Conservation (phyloP, 768 basidiomycete genomes). For the Suillus ampliporus region DNA sequence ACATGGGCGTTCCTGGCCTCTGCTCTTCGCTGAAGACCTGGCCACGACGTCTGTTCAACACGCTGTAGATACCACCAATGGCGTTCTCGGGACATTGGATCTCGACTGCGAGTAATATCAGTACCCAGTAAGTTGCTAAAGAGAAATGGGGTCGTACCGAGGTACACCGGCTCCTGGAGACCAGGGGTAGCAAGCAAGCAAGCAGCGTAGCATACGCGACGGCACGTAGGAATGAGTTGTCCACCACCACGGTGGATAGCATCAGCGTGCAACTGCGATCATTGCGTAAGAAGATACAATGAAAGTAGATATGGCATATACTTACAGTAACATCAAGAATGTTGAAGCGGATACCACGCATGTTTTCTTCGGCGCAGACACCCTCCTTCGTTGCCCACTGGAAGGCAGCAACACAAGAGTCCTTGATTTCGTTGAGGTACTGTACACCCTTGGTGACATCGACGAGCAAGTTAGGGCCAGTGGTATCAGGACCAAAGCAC, state of each 20-base stretch:
- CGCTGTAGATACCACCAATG: constrained; percentile 96
- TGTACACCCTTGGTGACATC: constrained; percentile 99
- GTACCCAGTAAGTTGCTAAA: constrained; percentile 2
- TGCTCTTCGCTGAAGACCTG: constrained; percentile 99
- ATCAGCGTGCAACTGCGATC: constrained; percentile 86
- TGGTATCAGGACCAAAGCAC: constrained; percentile 99
- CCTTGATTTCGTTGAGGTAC: constrained; percentile 99
- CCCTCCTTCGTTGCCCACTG: constrained; percentile 99
- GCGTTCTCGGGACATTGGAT: constrained; percentile 98
- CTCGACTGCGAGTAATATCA: constrained; percentile 65
- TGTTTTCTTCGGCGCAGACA: constrained; percentile 95
- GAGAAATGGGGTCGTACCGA: constrained; percentile 53
- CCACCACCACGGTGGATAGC: constrained; percentile 99
- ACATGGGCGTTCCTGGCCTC: constrained; percentile 97
- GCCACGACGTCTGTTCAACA: constrained; percentile 95
- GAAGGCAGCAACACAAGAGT: constrained; percentile 98
- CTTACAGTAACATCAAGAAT: constrained; percentile 92
- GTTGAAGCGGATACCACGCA: constrained; percentile 98
- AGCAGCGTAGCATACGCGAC: constrained; percentile 96
- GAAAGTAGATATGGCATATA: constrained; percentile 18
- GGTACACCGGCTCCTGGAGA: constrained; percentile 97
- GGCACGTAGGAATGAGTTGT: constrained; percentile 96
- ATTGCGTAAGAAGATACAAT: constrained; percentile 2
- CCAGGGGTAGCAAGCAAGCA: constrained; percentile 89
- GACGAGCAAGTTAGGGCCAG: constrained; percentile 94